Evolutionary conservation across 495 filamentous ascomycete species (phyloP).

Genomic region (Penicillium pulvis): DNA sequence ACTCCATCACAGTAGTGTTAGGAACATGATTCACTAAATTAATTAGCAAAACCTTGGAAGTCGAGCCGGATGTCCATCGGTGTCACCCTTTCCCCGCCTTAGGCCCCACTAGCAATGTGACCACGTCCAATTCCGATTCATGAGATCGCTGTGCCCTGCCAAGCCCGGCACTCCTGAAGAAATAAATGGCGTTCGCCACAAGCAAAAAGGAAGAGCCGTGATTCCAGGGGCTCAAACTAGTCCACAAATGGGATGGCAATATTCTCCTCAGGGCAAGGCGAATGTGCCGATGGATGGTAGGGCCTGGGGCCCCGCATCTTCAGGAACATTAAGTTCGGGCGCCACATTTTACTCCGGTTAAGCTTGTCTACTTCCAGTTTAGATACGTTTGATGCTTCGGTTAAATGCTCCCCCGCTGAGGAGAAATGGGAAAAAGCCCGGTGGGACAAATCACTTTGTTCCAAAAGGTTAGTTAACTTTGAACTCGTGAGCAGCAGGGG

Average conservation of each 20-base stretch:
- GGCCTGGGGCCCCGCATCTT: slow-evolving; percentile 1
- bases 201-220: too few species aligned
- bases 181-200: not conserved
- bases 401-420: slow-evolving; percentile 1
- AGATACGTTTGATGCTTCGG: not conserved
- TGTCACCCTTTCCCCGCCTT: not conserved
- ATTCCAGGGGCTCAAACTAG: not conserved
- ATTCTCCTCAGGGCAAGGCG: not conserved
- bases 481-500: not conserved
- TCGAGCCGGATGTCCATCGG: not conserved
- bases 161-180: not conserved
- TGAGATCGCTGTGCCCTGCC: not conserved
- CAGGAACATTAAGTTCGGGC: not conserved
- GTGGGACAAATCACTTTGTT: not conserved
- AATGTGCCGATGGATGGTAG: not conserved
- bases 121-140: not conserved
- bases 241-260: not conserved
- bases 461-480: not conserved
- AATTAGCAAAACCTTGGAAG: not conserved
- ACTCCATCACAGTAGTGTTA: not conserved
- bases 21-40: not conserved
- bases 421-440: slow-evolving; percentile 3
- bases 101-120: not conserved
- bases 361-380: not conserved
- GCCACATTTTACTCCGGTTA: not conserved